phyloP scores from a whole-genome alignment of 768 basidiomycete species.

The Termitomyces titanicus region DNA sequence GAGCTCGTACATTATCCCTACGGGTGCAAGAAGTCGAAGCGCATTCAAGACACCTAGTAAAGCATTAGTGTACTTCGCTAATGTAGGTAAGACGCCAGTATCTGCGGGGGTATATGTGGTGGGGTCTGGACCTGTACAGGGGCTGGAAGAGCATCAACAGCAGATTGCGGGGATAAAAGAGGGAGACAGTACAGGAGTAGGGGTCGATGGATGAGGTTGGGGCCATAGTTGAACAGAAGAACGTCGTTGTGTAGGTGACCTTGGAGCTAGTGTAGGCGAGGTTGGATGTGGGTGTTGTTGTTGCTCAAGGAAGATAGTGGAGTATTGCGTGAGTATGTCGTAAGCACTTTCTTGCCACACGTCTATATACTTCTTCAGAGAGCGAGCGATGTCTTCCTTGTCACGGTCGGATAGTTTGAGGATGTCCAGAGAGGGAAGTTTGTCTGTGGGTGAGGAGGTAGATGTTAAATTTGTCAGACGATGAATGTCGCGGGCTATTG shows the following conservation, averaged over 20 bases:
- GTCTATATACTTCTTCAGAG: slow-evolving; percentile 85
- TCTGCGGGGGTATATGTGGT: slow-evolving; percentile 69
- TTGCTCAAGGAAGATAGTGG: slow-evolving; percentile 84
- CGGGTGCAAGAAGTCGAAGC: too few species aligned
- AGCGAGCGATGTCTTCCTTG: slow-evolving; percentile 69
- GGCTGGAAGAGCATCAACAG: slow-evolving; percentile 19
- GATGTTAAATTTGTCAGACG: slow-evolving; percentile 8
- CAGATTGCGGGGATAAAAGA: slow-evolving; percentile 41
- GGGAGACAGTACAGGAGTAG: slow-evolving; percentile 34
- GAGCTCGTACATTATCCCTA: too few species aligned
- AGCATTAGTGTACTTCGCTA: too few species aligned
- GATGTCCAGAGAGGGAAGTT: slow-evolving; percentile 24
- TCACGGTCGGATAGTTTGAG: slow-evolving; percentile 36
- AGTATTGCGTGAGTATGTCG: slow-evolving; percentile 87
- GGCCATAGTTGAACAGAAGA: slow-evolving; percentile 1
- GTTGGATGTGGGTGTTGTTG: slow-evolving; percentile 21
- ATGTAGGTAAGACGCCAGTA: too few species aligned
- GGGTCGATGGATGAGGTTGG: neutral
- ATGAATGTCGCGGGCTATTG: slow-evolving; percentile 16
- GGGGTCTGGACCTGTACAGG: slow-evolving; percentile 26
- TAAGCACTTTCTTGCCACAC: slow-evolving; percentile 90
- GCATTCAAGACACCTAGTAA: too few species aligned
- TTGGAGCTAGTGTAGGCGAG: slow-evolving; percentile 9
- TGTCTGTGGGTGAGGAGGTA: slow-evolving; percentile 46
- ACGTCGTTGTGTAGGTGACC: slow-evolving; percentile 7